Conservation (phyloP, 176 grass and related monocot species). For the Poa annua region DNA sequence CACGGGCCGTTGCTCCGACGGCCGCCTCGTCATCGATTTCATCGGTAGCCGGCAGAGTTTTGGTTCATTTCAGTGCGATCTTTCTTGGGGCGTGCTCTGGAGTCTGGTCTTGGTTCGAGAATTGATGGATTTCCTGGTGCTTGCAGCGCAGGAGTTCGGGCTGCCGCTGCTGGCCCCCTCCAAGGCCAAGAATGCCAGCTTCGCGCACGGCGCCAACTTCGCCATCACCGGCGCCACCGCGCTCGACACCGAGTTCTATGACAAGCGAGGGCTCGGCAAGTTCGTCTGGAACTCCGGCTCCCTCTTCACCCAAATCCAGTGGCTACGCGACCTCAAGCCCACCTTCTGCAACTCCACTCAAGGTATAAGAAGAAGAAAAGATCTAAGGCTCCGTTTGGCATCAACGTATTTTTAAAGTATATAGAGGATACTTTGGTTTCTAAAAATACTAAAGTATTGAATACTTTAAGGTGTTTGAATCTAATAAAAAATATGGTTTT, state of each 20-base stretch:
- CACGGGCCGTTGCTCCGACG: conserved; percentile 74
- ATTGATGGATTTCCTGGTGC: neutral
- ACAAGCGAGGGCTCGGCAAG: conserved; percentile 59
- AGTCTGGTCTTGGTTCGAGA: neutral
- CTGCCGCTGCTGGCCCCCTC: conserved; percentile 77
- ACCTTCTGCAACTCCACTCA: conserved; percentile 57
- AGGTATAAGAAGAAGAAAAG: conserved; percentile 49
- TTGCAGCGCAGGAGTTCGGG: conserved; percentile 67
- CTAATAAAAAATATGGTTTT: too few species aligned
- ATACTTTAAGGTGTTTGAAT: too few species aligned
- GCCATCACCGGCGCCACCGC: conserved; percentile 87
- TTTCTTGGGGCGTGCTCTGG: too few species aligned
- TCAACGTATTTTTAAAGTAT: too few species aligned
- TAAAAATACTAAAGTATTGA: too few species aligned
- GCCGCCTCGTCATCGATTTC: conserved; percentile 74
- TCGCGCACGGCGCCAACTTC: conserved; percentile 78
- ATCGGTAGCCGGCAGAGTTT: conserved; percentile 37
- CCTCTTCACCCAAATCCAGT: conserved; percentile 86
- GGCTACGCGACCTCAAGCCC: conserved; percentile 76
- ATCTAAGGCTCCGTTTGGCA: too few species aligned
- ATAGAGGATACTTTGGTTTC: too few species aligned
- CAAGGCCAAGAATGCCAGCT: conserved; percentile 67
- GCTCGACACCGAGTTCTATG: conserved; percentile 72
- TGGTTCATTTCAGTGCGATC: neutral
- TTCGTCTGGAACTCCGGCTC: conserved; percentile 76